phyloP scores from a whole-genome alignment of 768 basidiomycete genomes.

The Termitomyces sp. region DNA sequence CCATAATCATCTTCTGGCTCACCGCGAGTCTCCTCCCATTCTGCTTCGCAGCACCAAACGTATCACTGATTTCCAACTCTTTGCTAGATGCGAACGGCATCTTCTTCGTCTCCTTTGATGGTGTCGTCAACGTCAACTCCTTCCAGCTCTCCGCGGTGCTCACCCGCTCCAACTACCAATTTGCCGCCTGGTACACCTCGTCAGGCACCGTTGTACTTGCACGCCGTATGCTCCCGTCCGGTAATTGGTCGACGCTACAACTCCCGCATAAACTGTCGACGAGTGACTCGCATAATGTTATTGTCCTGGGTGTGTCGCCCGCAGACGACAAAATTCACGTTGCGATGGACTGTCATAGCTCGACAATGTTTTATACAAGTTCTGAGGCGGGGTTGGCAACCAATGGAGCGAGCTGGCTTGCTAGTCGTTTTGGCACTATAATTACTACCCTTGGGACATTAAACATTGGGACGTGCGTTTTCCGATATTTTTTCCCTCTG shows the following conservation, averaged over 20 bases:
- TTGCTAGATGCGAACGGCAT: slow-evolving; percentile 39
- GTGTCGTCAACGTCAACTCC: slow-evolving; percentile 46
- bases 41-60: slow-evolving; percentile 35
- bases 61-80: slow-evolving; percentile 37
- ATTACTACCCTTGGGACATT: slow-evolving; percentile 39
- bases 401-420: slow-evolving; percentile 41
- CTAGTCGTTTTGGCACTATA: slow-evolving; percentile 40
- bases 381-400: slow-evolving; percentile 40
- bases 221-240: slow-evolving; percentile 38
- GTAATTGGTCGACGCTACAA: slow-evolving; percentile 40
- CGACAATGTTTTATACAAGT: slow-evolving; percentile 40
- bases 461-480: slow-evolving; percentile 40
- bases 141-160: slow-evolving; percentile 44
- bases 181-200: slow-evolving; percentile 46
- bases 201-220: slow-evolving; percentile 38
- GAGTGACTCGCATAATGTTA: slow-evolving; percentile 44
- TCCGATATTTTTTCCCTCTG: neutral
- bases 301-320: slow-evolving; percentile 43
- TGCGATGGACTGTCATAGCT: slow-evolving; percentile 47
- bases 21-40: slow-evolving; percentile 11
- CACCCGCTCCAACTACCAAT: slow-evolving; percentile 40
- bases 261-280: slow-evolving; percentile 41
- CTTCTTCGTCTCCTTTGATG: slow-evolving; percentile 46
- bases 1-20: slow-evolving; percentile 10
- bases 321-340: slow-evolving; percentile 46